Conservation (phyloP, 192 early-diverging fungal genomes). For the Mortierella alpina region DNA sequence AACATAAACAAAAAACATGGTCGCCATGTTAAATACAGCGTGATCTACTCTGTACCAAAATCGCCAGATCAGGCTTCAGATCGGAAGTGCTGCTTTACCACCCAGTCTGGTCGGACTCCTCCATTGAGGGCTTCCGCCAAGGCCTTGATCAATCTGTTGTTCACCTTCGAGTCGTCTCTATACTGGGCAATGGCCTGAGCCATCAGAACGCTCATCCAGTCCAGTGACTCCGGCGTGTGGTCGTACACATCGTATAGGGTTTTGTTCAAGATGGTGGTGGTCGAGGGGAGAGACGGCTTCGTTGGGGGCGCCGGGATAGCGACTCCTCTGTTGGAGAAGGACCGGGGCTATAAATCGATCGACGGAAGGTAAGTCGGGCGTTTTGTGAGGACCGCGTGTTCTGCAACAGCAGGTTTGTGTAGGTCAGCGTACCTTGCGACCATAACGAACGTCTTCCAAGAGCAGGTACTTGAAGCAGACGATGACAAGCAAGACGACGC, state of each 20-base stretch:
- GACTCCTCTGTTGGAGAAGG: conserved; percentile 61
- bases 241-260: conserved; percentile 66
- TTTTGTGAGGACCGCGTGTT: not conserved
- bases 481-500: conserved; percentile 60
- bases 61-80: not conserved
- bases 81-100: conserved; percentile 60
- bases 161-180: conserved; percentile 76
- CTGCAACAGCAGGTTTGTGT: not conserved
- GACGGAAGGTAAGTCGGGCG: not conserved
- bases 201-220: conserved; percentile 87
- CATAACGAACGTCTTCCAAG: conserved; percentile 61
- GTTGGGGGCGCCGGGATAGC: conserved; percentile 60
- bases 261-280: conserved; percentile 64
- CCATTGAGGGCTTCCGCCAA: conserved; percentile 79
- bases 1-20: conserved; percentile 1
- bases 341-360: conserved; percentile 35
- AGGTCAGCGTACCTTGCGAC: conserved; percentile 34
- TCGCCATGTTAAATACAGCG: not conserved
- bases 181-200: conserved; percentile 82
- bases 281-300: conserved; percentile 65
- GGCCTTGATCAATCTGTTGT: conserved; percentile 69
- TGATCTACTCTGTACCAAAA: not conserved
- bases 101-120: conserved; percentile 71
- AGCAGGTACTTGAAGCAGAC: conserved; percentile 63
- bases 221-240: conserved; percentile 75